phyloP scores from a whole-genome alignment of 352 stramenopile genomes.

The Paralagenidium karlingii region DNA sequence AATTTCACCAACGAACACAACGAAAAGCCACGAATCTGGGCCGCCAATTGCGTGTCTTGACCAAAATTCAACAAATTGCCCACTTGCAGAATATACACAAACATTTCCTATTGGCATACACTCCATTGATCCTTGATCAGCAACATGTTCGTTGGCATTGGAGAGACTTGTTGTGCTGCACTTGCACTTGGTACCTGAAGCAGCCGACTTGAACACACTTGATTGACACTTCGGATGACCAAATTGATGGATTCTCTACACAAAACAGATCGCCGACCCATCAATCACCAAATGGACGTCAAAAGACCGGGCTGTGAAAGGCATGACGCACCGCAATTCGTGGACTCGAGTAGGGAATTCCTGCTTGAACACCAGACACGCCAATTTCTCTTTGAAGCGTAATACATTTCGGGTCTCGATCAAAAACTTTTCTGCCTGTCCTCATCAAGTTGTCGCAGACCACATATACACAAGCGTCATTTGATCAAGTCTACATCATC shows the following conservation, averaged over 20 bases:
- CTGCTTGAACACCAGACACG: conserved; percentile 74
- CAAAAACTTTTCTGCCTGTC: conserved; percentile 61
- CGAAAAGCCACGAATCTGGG: conserved; percentile 48
- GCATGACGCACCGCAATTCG: conserved; percentile 35
- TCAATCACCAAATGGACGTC: not conserved
- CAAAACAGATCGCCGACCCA: not conserved
- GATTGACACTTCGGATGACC: conserved; percentile 61
- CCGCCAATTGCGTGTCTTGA: conserved; percentile 22
- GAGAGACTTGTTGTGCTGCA: not conserved
- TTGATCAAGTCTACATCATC: not conserved
- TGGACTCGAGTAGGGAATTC: conserved; percentile 64
- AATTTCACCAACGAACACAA: conserved; percentile 72
- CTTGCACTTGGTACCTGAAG: no score
- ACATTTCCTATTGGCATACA: no score
- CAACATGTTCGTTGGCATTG: conserved; percentile 2
- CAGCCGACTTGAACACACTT: conserved; percentile 60
- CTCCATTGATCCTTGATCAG: no score
- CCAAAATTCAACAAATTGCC: conserved; percentile 72
- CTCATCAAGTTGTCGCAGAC: not conserved
- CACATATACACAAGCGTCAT: not conserved
- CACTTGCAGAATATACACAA: conserved; percentile 80
- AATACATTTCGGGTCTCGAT: conserved; percentile 56
- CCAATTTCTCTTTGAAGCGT: conserved; percentile 56
- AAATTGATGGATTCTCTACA: conserved; percentile 50
- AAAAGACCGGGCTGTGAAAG: not conserved